These are phyloP conservation scores for Aphanomyces stellatus DNA, from an alignment of 352 stramenopile genomes.

Conservation along the genomic window DNA sequence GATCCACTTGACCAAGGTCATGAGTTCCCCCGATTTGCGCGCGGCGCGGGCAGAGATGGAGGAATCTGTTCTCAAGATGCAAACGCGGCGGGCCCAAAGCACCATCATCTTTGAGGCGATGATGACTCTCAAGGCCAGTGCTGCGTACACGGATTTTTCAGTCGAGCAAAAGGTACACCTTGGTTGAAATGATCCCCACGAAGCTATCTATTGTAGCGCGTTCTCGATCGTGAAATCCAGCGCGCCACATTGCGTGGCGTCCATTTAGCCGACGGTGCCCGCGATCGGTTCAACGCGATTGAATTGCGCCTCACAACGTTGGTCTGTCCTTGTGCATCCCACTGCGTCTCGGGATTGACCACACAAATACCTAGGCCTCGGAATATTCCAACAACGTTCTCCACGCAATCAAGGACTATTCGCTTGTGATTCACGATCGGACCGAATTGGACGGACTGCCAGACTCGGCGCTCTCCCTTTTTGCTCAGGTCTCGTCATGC, in stretches of 20 bases:
- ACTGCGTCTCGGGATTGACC: neutral
- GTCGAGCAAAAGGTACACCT: neutral
- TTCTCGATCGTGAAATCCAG: conserved; percentile 84
- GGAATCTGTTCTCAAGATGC: conserved; percentile 89
- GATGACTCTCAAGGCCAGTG: neutral
- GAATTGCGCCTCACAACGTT: conserved; percentile 90
- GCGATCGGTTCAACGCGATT: conserved; percentile 95
- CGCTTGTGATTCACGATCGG: conserved; percentile 82
- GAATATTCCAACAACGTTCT: conserved; percentile 97
- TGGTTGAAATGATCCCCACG: no score
- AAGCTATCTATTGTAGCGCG: conserved; percentile 40
- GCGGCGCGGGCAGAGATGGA: conserved; percentile 88
- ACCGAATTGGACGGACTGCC: conserved; percentile 86
- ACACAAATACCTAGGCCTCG: conserved; percentile 42
- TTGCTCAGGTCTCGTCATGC: conserved; percentile 92
- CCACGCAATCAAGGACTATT: conserved; percentile 94
- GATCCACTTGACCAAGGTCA: conserved; percentile 94
- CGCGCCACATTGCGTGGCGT: conserved; percentile 90
- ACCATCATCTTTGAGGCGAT: conserved; percentile 17
- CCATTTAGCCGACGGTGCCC: conserved; percentile 82
- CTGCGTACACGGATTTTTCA: neutral
- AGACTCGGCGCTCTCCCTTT: conserved; percentile 84
- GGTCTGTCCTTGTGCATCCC: conserved; percentile 25
- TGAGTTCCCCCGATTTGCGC: conserved; percentile 93
- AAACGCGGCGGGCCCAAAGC: conserved; percentile 90